A percentile compares a stretch with the other conserved stretches of the same genome.
Evolutionary conservation across 2,329 filamentous ascomycete genomes (phyloP).

Genomic region (Pseudonectria buxi): DNA sequence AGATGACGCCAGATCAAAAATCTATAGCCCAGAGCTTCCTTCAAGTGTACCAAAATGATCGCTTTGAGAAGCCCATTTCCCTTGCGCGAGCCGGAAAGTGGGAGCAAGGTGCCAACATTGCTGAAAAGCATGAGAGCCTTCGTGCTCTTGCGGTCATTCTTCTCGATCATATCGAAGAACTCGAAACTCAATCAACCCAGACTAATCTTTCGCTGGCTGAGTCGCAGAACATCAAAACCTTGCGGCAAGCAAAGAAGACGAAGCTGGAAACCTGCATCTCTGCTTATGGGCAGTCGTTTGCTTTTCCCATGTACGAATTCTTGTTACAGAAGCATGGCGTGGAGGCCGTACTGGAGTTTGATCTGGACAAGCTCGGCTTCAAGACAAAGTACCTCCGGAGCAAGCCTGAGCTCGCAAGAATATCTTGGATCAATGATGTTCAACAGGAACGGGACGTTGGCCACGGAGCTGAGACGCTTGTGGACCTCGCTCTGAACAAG

Average conservation of each 20-base stretch:
- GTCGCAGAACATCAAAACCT: constrained; percentile 22
- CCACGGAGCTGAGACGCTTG: constrained; percentile 64
- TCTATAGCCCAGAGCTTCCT: constrained; percentile 38
- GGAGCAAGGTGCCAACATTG: constrained; percentile 51
- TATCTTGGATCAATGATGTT: constrained; percentile 95
- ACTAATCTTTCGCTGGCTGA: constrained; percentile 24
- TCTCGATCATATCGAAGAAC: constrained; percentile 43
- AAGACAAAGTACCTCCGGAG: constrained; percentile 74
- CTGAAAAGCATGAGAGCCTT: constrained; percentile 51
- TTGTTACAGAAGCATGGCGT: constrained; percentile 63
- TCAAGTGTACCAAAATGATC: constrained; percentile 43
- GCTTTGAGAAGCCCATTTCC: constrained; percentile 44
- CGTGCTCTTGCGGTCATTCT: constrained; percentile 50
- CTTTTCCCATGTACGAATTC: constrained; percentile 72
- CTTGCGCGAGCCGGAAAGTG: constrained; percentile 50
- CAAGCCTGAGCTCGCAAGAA: constrained; percentile 63
- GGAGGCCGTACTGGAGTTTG: constrained; percentile 62
- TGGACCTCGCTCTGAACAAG: constrained; percentile 60
- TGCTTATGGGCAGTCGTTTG: constrained; percentile 59
- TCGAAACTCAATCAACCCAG: constrained; percentile 24
- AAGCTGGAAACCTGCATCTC: constrained; percentile 50
- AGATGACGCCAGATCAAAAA: constrained; percentile 38
- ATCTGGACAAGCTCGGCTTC: constrained; percentile 59
- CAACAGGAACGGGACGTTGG: constrained; percentile 67
- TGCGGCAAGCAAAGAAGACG: constrained; percentile 37